A percentile compares a stretch with the other conserved stretches of the same genome.
Conservation (phyloP, 2,329 filamentous ascomycete species). For the Amylocarpus encephaloides region DNA sequence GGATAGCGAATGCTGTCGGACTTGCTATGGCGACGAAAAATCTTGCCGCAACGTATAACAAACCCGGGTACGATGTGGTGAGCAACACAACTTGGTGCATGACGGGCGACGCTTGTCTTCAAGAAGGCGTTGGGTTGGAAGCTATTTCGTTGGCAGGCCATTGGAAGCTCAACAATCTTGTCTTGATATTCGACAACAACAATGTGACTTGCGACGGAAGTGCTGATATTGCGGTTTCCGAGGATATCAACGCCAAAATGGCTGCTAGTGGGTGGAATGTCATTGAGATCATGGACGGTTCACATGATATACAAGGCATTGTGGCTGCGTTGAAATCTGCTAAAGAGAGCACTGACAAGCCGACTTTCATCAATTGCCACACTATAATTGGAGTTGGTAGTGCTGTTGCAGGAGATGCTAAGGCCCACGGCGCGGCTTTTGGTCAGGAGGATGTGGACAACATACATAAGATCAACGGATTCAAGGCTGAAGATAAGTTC, state of each 20-base stretch:
- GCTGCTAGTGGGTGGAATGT: conserved; percentile 42
- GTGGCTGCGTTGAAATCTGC: conserved; percentile 38
- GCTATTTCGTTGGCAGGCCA: conserved; percentile 44
- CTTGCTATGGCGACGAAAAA: conserved; percentile 45
- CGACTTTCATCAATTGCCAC: conserved; percentile 45
- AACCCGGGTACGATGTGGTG: conserved; percentile 37
- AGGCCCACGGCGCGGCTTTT: conserved; percentile 18
- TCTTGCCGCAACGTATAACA: conserved; percentile 41
- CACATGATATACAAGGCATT: conserved; percentile 38
- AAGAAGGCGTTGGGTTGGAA: conserved; percentile 44
- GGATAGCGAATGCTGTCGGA: conserved; percentile 45
- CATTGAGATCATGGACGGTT: conserved; percentile 41
- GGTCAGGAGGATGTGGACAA: conserved; percentile 19
- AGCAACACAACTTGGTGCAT: conserved; percentile 43
- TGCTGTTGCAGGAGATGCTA: conserved; percentile 26
- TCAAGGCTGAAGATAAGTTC: conserved; percentile 35
- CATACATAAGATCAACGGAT: conserved; percentile 9
- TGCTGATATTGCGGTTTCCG: conserved; percentile 40
- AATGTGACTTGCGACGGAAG: conserved; percentile 45
- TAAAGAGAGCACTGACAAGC: conserved; percentile 36
- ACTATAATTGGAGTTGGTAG: conserved; percentile 44
- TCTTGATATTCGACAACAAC: conserved; percentile 47
- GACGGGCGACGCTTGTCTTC: conserved; percentile 44
- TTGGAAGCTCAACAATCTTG: conserved; percentile 41
- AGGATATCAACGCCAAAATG: conserved; percentile 46